Evolutionary conservation across 2,329 filamentous ascomycete species (phyloP), one percentile per base, ranked within the genome.

Genomic region (Byssoonygena ceratinophila): DNA sequence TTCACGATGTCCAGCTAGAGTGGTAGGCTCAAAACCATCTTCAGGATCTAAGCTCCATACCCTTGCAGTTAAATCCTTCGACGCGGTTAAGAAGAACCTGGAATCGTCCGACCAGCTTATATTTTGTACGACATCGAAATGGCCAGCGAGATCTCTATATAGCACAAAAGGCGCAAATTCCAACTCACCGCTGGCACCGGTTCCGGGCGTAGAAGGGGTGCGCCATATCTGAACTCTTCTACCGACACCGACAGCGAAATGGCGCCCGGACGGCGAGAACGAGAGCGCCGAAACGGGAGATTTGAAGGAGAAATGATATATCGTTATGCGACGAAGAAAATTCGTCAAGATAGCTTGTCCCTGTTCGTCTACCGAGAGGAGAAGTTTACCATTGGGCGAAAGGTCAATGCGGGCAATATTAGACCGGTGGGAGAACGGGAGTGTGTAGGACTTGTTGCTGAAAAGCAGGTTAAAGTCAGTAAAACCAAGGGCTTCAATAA

Each of bases 31-130:
- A 68, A 97, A 97, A 1, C 85, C 87, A 55, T 91, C 86, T 63
- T 95, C 88, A 1, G 83, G 78, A 59, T 94, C 79, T 59, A 96
- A 73, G 66, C 90, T 97, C 91, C 91, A 98, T 81, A 98, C 87
- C 65, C 90, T 81, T 36, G 87, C 85, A 0, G 90, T 97, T 68
- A 97, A 71, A 64, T 98, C 92, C 66, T 89, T 96, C 16, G 89
- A 91, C 2, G 91, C 80, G 56, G 84, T 95, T 51, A 98, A 76
- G 68, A 98, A 91, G 74, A 98, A 98, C 23, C 92, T 79, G 11
- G 91, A 96, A 71, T 98, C 94, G 67, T 82, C 85, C 7, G 92
- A 97, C 92, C 94, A 98, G 65, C 94, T 85, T 52, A 98, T 85
- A 66, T 83, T 84, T 57, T 83, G 81, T 11, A 97, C 84, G 14